Base-by-base conservation (phyloP, 2,329 filamentous ascomycete species). In the Hypoxylon sp. region DNA sequence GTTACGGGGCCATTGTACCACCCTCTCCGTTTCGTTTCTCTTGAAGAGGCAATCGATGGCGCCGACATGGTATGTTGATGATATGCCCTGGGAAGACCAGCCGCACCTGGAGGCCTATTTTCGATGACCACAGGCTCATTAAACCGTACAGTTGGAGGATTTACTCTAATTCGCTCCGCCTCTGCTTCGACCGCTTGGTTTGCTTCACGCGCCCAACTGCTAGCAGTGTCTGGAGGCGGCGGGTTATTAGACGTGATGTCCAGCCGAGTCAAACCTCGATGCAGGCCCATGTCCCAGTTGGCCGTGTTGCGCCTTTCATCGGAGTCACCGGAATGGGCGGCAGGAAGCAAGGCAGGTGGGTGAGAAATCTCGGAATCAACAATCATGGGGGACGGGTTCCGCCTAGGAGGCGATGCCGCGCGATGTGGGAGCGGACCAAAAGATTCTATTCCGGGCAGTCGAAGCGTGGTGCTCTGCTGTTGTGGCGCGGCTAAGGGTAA, bases 401-500 rank as follows among this genome's bases (percentile, higher is more conserved):
- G 88, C 52, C 88, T 86, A 1, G 88, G 86, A 6, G 90, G 89
- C 0, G 91, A 88, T 11, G 84, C 78, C 0, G 89, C 86, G 19
- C 86, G 87, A 63, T 87, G 86, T 25, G 89, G 91, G 23, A 92
- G 83, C 61, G 93, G 90, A 75, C 95, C 93, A 74, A 98, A 97
- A 14, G 93, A 97, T 77, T 97, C 93, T 71, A 98, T 98, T 13
- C 94, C 94, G 0, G 94, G 94, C 13, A 98, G 85, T 41, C 93
- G 89, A 13, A 93, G 83, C 3, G 85, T 80, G 5, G 85, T 87
- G 72, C 90, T 89, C 75, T 79, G 84, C 78, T 80, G 88, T 38
- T 78, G 77, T 5, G 76, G 78, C 61, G 78, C 83, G 41, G 79
- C 82, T 32, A 83, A 80, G 71, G 78, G 87, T 76, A 79, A 87